Base-by-base conservation (phyloP, 208 protist species). In the Entamoeba histolytica region DNA sequence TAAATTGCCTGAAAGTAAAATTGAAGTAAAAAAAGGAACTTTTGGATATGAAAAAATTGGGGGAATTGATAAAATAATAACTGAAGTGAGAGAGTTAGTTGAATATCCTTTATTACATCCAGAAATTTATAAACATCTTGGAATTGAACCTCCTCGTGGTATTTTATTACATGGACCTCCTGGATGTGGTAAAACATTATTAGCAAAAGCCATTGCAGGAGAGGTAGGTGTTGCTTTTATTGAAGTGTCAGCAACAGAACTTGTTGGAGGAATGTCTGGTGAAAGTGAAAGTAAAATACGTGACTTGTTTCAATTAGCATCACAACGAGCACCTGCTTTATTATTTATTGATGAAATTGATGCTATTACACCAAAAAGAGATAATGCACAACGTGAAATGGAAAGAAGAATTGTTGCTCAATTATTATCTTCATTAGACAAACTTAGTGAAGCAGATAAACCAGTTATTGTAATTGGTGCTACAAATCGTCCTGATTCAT, bases 331-430 rank as follows among this genome's bases (percentile, higher is more conserved):
- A 12, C 99, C 98, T 19, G 98, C 97, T 91, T 96, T 99, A 78
- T 96, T 99, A 15, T 99, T 99, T 94, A 98, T 99, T 93, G 99
- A 99, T 96, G 98, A 99, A 95, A 98, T 99, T 94, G 98, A 99
- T 95, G 96, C 96, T 23, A 98, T 98, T 92, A 95, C 96, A 15
- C 95, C 96, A 0, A 97, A 97, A 94, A 97, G 98, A 92, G 98
- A 99, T 92, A 97, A 96, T 49, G 97, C 98, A 0, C 96, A 97
- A 93, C 96, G 97, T 49, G 98, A 98, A 61, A 99, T 99, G 98
- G 98, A 99, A 95, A 95, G 97, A 49, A 96, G 98, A 93, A 99
- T 99, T 49, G 98, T 99, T 1, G 97, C 98, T 4, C 98, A 99
- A 96, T 96, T 99, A 23, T 96, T 99, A 12, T 98, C 98, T n/a